Conservation (phyloP, 176 grass and related monocot species). For the Cenchrus purpureus region DNA sequence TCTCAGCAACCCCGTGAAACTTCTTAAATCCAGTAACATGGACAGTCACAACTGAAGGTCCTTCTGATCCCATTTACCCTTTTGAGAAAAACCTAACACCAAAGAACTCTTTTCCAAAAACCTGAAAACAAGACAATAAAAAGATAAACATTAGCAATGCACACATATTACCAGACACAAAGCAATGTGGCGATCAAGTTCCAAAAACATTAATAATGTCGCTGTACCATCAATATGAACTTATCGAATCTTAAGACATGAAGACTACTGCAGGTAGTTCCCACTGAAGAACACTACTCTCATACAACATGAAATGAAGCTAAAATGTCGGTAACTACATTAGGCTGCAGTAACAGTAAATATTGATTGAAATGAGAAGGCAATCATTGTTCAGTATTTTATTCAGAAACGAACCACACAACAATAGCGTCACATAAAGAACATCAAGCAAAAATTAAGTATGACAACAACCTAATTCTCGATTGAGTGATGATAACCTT, state of each 20-base stretch:
- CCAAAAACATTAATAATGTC: not conserved
- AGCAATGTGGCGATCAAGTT: not conserved
- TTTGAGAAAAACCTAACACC: not conserved
- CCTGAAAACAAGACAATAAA: conserved; percentile 23
- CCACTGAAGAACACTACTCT: not conserved
- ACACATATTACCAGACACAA: conserved; percentile 10
- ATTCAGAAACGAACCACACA: conserved; percentile 33
- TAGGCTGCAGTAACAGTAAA: not conserved
- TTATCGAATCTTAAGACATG: conserved; percentile 14
- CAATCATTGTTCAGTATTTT: conserved; percentile 31
- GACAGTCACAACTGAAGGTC: conserved; percentile 80
- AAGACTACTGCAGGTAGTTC: conserved; percentile 6
- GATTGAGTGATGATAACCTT: conserved; percentile 21
- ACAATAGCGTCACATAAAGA: conserved; percentile 16
- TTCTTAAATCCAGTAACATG: conserved; percentile 99
- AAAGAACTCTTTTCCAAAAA: conserved; percentile 21
- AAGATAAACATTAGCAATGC: conserved; percentile 34
- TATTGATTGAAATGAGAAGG: not conserved
- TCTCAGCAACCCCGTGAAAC: conserved; percentile 91
- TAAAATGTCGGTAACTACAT: not conserved
- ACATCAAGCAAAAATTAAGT: conserved; percentile 14
- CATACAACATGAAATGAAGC: conserved; percentile 4
- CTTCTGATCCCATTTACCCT: conserved; percentile 90
- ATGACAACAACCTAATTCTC: not conserved
- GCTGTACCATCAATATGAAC: conserved; percentile 2